Percentiles rank a stretch among this genome's conserved stretches.
Evolutionary conservation across 441 rosid species (phyloP).

Genomic region (Flueggea neowawraea): DNA sequence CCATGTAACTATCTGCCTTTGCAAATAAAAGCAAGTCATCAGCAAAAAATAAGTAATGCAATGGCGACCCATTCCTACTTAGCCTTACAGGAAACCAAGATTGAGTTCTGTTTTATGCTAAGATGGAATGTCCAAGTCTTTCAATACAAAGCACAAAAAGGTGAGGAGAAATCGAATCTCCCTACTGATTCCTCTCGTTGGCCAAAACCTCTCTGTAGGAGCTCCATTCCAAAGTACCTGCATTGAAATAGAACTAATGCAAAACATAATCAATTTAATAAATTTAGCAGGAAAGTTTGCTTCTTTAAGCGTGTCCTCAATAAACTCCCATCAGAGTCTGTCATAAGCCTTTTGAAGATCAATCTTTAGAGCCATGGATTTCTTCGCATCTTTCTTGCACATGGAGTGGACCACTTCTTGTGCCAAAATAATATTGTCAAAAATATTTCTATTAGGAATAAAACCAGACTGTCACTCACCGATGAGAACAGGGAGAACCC

Average conservation of each 20-base stretch:
- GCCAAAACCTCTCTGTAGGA: not conserved
- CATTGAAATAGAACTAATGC: too few relatives aligned
- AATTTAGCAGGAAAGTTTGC: too few relatives aligned
- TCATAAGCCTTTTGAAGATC: not conserved
- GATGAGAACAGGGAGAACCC: too few relatives aligned
- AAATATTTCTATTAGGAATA: not conserved
- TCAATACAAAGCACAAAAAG: not conserved
- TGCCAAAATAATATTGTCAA: not conserved
- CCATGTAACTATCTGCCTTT: not conserved
- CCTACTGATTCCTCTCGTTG: not conserved
- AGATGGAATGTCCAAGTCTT: not conserved
- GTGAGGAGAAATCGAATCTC: not conserved
- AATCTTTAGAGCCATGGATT: too few relatives aligned
- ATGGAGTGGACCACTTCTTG: not conserved
- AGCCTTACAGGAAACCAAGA: not conserved
- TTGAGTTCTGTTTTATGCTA: not conserved
- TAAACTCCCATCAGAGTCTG: too few relatives aligned
- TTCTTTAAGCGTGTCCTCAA: not conserved
- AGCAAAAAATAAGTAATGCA: too few relatives aligned
- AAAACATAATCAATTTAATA: not conserved
- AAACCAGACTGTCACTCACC: not conserved
- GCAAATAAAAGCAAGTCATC: too few relatives aligned
- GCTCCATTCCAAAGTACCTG: not conserved
- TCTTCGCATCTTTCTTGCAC: not conserved
- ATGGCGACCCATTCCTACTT: not conserved